These are phyloP conservation scores for Luvunga scandens DNA, from an alignment of 345 rosid genomes.

Conservation along the genomic window DNA sequence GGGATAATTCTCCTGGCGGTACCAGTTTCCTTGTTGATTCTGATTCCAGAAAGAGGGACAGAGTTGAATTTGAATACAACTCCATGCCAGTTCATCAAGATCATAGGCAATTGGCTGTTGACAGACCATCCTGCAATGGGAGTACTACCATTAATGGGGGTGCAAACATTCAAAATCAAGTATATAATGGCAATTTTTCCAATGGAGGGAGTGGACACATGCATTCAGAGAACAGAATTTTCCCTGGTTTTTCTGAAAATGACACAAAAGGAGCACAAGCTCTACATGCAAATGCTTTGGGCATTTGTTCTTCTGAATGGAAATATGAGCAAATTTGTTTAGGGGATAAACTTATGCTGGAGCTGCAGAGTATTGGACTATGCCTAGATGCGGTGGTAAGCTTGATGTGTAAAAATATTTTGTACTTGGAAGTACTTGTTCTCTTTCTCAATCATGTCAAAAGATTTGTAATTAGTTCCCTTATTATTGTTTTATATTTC, in stretches of 20 bases:
- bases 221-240: conserved; percentile 17
- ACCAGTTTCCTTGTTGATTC: conserved; percentile 11
- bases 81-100: conserved; percentile 23
- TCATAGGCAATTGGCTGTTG: conserved; percentile 24
- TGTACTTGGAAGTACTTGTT: not conserved
- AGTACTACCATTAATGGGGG: conserved; percentile 7
- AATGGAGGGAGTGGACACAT: conserved; percentile 21
- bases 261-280: conserved; percentile 14
- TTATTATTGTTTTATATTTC: not conserved
- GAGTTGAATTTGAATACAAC: conserved; percentile 27
- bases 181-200: conserved; percentile 15
- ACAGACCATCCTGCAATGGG: conserved; percentile 31
- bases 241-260: conserved; percentile 18
- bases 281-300: conserved; percentile 11
- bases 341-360: conserved; percentile 42
- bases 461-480: not conserved
- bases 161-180: conserved; percentile 12
- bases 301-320: conserved; percentile 26
- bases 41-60: conserved; percentile 28
- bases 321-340: conserved; percentile 37
- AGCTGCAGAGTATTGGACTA: conserved; percentile 53
- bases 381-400: conserved; percentile 49
- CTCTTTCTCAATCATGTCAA: conserved; percentile 3
- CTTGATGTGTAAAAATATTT: not conserved
- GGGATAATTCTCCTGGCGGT: conserved; percentile 24